A percentile compares a stretch with the other conserved stretches of the same genome.
These are phyloP conservation scores for Tetrahymena borealis DNA, from an alignment of 73 alveolate species.

Conservation along the genomic window DNA sequence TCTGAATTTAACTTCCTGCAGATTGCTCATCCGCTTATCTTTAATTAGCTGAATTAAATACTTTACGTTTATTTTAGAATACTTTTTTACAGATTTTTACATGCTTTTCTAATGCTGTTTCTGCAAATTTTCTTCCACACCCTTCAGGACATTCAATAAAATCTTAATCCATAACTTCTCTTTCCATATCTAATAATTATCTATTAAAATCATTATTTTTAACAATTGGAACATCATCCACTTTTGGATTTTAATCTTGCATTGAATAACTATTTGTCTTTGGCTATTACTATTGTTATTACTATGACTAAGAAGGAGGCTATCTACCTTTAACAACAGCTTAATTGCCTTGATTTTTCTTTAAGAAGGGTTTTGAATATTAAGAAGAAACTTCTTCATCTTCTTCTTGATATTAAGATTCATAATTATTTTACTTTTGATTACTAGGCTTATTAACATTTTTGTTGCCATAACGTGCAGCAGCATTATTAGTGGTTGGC, in stretches of 20 bases:
- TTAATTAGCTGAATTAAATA: not conserved
- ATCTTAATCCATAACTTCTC: not conserved
- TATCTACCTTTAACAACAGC: not conserved
- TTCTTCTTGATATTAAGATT: not conserved
- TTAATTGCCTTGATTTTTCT: not conserved
- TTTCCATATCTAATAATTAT: not conserved
- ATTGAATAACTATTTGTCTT: not conserved
- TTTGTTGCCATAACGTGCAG: not conserved
- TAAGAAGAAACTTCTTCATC: not conserved
- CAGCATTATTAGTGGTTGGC: not conserved
- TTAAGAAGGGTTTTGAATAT: not conserved
- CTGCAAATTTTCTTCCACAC: constrained; percentile 71
- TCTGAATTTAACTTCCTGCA: not conserved
- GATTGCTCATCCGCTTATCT: not conserved
- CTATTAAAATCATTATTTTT: not conserved
- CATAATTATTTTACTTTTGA: not conserved
- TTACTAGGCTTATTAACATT: not conserved
- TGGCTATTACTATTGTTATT: too few species aligned
- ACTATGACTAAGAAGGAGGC: too few species aligned
- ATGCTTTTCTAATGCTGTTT: constrained; percentile 66
- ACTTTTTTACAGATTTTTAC: constrained; percentile 64
- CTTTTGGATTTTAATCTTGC: not conserved
- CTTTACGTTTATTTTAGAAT: constrained; percentile 27
- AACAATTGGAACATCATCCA: not conserved
- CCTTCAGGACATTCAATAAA: constrained; percentile 32